Percentiles rank a stretch among this genome's conserved stretches.
Evolutionary conservation across 2,329 filamentous ascomycete genomes (phyloP).

Genomic region (Spiromastix sp.): DNA sequence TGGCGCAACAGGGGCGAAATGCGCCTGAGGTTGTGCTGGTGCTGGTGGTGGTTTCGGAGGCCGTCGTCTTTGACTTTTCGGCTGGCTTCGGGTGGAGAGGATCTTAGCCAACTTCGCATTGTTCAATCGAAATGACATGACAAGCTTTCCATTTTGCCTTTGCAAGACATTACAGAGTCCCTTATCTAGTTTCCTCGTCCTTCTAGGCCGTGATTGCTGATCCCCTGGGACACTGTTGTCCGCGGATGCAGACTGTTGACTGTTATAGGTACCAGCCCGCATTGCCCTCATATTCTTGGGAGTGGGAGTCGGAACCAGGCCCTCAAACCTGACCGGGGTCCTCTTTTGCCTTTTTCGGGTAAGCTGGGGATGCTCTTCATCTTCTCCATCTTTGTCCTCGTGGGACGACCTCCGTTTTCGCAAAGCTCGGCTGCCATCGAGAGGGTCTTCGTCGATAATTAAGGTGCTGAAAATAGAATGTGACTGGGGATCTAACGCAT

Average conservation of each 20-base stretch:
- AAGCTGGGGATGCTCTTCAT: conserved; percentile 36
- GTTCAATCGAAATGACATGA: conserved; percentile 51
- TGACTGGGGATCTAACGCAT: conserved; percentile 55
- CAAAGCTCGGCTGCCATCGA: conserved; percentile 66
- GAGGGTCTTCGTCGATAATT: conserved; percentile 59
- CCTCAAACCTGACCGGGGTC: conserved; percentile 18
- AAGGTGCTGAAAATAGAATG: conserved; percentile 69
- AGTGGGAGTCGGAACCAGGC: conserved; percentile 7
- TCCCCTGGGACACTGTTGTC: conserved; percentile 26
- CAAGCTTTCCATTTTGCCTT: conserved; percentile 36
- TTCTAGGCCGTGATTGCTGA: conserved; percentile 45
- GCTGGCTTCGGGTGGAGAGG: conserved; percentile 47
- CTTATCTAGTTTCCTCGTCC: conserved; percentile 38
- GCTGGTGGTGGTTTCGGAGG: conserved; percentile 32
- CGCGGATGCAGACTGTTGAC: conserved; percentile 27
- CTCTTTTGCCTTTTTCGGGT: conserved; percentile 41
- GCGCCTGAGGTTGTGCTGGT: conserved; percentile 38
- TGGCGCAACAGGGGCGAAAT: conserved; percentile 50
- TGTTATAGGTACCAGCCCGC: conserved; percentile 41
- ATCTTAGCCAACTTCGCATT: conserved; percentile 51
- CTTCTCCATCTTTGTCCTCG: conserved; percentile 43
- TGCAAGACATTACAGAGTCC: conserved; percentile 30
- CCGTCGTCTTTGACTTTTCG: conserved; percentile 41
- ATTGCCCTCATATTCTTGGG: conserved; percentile 3
- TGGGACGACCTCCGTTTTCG: conserved; percentile 79